A percentile compares a stretch with the other conserved stretches of the same genome.
Conservation (phyloP, 805 yeast genomes). For the Barnettozyma wickerhamii region DNA sequence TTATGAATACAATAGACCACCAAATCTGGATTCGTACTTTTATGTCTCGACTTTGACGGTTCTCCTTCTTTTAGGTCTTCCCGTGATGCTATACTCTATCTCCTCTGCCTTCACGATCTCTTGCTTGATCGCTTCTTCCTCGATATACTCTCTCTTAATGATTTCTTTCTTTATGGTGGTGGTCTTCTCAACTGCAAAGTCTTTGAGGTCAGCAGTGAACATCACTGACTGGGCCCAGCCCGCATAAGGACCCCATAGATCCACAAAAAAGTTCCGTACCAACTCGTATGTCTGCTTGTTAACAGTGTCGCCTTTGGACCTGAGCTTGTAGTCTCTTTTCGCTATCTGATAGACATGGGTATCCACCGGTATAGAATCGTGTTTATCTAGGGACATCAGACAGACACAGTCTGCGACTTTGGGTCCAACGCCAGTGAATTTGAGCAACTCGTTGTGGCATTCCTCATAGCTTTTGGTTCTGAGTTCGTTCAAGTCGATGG, state of each 20-base stretch:
- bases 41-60: conserved; percentile 11
- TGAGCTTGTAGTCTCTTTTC: conserved; percentile 67
- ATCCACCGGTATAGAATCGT: conserved; percentile 89
- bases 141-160: conserved; percentile 17
- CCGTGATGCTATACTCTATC: conserved; percentile 24
- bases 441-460: conserved; percentile 55
- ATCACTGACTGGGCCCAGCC: conserved; percentile 99
- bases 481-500: conserved; percentile 35
- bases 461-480: conserved; percentile 44
- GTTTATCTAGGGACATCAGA: conserved; percentile 83
- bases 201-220: conserved; percentile 78
- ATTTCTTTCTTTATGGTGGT: conserved; percentile 10
- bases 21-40: too few species aligned
- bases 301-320: conserved; percentile 26
- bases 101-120: conserved; percentile 9
- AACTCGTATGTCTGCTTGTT: conserved; percentile 31
- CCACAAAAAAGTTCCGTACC: conserved; percentile 55
- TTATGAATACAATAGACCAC: too few species aligned
- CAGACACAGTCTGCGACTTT: conserved; percentile 97
- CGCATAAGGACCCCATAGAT: conserved; percentile 84
- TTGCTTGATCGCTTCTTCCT: conserved; percentile 16
- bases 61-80: conserved; percentile 27
- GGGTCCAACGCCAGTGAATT: conserved; percentile 89
- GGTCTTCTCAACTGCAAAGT: conserved; percentile 66
- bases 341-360: conserved; percentile 94